These are phyloP conservation scores for Russula griseocarnosa DNA, from an alignment of 768 basidiomycete species.

Conservation along the genomic window DNA sequence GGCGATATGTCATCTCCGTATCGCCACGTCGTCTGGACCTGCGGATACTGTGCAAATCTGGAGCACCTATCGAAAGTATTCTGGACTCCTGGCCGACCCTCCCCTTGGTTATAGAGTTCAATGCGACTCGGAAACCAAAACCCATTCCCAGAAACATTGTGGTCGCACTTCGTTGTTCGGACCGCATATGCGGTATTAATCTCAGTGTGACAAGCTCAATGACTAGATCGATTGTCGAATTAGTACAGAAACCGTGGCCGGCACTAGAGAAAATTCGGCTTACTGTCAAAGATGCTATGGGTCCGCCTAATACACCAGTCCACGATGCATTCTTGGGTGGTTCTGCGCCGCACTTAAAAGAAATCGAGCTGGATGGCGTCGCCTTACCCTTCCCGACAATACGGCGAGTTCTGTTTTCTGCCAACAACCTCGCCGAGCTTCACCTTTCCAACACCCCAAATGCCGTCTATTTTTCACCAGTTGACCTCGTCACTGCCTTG, in stretches of 20 bases:
- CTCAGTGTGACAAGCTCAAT: not conserved
- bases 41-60: not conserved
- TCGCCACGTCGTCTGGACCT: constrained; percentile 9
- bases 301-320: constrained; percentile 30
- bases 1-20: not conserved
- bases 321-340: not conserved
- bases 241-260: constrained; percentile 30
- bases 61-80: not conserved
- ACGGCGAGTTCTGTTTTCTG: constrained; percentile 10
- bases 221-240: constrained; percentile 31
- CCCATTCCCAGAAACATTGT: not conserved
- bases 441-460: not conserved
- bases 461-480: not conserved
- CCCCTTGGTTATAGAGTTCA: not conserved
- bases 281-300: constrained; percentile 36
- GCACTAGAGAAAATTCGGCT: constrained; percentile 11
- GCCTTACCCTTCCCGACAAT: constrained; percentile 4
- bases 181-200: not conserved
- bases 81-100: constrained; percentile 3
- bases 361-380: not conserved
- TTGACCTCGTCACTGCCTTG: not conserved
- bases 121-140: not conserved
- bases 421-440: constrained; percentile 1
- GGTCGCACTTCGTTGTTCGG: not conserved
- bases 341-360: constrained; percentile 2